Base-by-base conservation (phyloP, 352 stramenopile genomes). In the Globisporangium acanthophoron region DNA sequence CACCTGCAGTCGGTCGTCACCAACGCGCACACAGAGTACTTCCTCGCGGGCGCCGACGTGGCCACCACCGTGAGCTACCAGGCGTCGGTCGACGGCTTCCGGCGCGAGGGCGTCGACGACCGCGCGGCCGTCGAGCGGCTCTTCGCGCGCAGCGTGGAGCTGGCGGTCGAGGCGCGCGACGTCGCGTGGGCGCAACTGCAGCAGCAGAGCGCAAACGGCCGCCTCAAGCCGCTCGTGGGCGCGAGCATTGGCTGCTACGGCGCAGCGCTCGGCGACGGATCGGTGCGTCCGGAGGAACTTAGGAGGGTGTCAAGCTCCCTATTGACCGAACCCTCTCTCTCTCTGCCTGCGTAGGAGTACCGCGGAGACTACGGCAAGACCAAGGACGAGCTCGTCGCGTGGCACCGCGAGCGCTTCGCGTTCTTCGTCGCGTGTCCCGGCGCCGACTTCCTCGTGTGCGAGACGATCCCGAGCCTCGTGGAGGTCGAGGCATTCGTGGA, bases 231-330 rank as follows among this genome's bases (percentile, higher is more conserved):
- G 18, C 70, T 94, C 8, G 76, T 96, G 2, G 86, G 81, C 11
- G 86, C 86, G 21, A 96, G 86, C 62, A 76, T 96, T 16, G 88
- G 88, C 46, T 92, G 81, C 69, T 96, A 93, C 60, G 88, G 85
- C 16, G 88, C 88, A 1, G 74, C 78, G 3, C 53, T 94, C 40
- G 87, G 84, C 1, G 86, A 96, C 59, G 88, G 88, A 76, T 94
- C 86, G 49, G 80, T 90, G 54, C 55, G 73, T 69, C 47, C 33
- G 33, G 33, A 37, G 33, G 24, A 27, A 1, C 24, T 27, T 27
- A 27, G 24, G 24, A 27, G 24, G 24, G 24, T 27, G 24, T 27
- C 24, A 27, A 27, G 24, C 24, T 27, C 24, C 24, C 24, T 27
- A 27, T 27, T 27, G 24, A 27, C 1, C 39, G 15, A 44, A 44